Evolutionary conservation across 2,329 filamentous ascomycete species (phyloP), one percentile per base, ranked within the genome.

Genomic region (Aureobasidium musti): DNA sequence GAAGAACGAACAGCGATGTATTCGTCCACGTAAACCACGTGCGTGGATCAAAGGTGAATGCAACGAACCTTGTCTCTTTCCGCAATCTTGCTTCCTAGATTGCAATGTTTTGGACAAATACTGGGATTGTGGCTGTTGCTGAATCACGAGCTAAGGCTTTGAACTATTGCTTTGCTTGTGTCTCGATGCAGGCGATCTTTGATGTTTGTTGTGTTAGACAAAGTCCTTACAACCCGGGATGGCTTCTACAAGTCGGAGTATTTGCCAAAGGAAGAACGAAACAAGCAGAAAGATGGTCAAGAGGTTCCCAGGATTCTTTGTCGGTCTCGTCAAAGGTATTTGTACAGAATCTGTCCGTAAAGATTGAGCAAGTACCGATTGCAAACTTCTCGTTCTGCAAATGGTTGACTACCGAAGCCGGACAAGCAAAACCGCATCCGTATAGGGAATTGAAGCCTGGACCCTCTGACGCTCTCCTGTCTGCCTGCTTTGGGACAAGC

Each of bases 371-470:
- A 52, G 35, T 66, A 45, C 66, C 37, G 66, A 64, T 63, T 63
- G 59, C 66, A 47, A 66, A 49, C 45, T 66, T 21, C n/a, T 49
- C 26, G 23, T 66, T 33, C 60, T 63, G 60, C 60, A 63, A 63
- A 54, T 53, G 49, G 50, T 5, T 19, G 26, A 64, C 49, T 59
- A 64, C 66, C 64, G 66, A 64, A 67, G 66, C 66, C 66, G 66
- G 66, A 67, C 57, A 47, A 52, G 45, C 47, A 53, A 63, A 30
- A 67, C 66, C 66, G 66, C 56, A 67, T 67, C 45, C 66, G 66
- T 67, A 57, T 35, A 28, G 35, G 11, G 21, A 49, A 3, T 21
- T 59, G 35, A 43, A 63, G 66, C 47, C 59, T 64, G 59, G 59
- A 56, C 66, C 59, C 50, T 63, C 39, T 59, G 66, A 56, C 35